phyloP scores from a whole-genome alignment of 495 filamentous ascomycete species.

The Bathelium albidoporum region DNA sequence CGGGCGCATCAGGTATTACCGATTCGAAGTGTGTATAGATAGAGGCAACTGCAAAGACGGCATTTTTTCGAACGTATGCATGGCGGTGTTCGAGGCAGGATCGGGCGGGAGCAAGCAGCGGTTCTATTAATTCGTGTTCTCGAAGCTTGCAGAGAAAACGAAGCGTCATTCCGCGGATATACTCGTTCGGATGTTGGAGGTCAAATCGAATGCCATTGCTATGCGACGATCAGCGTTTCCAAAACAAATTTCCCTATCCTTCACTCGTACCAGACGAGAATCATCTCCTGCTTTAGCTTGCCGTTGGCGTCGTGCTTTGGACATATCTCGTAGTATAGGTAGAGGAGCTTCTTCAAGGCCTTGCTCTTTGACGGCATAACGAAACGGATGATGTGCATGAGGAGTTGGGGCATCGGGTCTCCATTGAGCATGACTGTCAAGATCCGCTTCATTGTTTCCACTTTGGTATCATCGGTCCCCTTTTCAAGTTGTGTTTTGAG shows the following conservation, averaged over 20 bases:
- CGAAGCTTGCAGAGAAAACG: conserved; percentile 94
- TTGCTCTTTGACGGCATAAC: conserved; percentile 98
- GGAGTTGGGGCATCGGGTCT: conserved; percentile 83
- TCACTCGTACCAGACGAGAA: conserved; percentile 81
- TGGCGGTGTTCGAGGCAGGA: conserved; percentile 91
- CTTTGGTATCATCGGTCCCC: conserved; percentile 90
- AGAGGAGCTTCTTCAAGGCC: conserved; percentile 92
- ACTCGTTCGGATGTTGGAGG: conserved; percentile 95
- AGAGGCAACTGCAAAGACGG: conserved; percentile 85
- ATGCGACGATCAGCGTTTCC: neutral
- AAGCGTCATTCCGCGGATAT: conserved; percentile 90
- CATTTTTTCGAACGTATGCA: conserved; percentile 96
- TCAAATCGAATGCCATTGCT: conserved; percentile 98
- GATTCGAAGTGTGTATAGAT: conserved; percentile 86
- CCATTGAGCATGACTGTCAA: conserved; percentile 97
- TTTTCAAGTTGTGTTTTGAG: conserved; percentile 92
- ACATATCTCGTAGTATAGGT: conserved; percentile 99
- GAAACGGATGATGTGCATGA: conserved; percentile 99
- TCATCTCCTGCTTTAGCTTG: conserved; percentile 98
- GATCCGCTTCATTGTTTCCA: conserved; percentile 97
- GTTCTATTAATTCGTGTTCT: conserved; percentile 92
- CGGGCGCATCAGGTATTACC: conserved; percentile 90
- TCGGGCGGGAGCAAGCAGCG: conserved; percentile 81
- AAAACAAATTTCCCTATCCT: neutral
- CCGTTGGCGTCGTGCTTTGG: conserved; percentile 84